phyloP scores from a whole-genome alignment of 2,329 filamentous ascomycete species.

The Ascocoryne sarcoides region DNA sequence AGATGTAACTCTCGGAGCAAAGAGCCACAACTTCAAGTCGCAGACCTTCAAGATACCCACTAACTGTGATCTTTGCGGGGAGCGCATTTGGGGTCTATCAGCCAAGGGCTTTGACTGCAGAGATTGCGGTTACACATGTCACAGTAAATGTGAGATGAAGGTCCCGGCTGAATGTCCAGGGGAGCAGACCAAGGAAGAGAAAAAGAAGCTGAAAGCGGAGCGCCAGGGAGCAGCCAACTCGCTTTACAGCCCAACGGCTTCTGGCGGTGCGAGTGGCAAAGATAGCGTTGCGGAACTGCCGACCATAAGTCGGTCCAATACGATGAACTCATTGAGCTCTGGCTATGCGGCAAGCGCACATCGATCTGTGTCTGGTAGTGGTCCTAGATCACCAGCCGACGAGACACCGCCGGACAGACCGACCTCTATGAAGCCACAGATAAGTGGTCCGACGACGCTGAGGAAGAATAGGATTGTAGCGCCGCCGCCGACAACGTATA shows the following conservation, averaged over 20 bases:
- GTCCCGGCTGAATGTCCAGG: slow-evolving; percentile 93
- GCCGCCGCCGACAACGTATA: slow-evolving; percentile 75
- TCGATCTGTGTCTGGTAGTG: slow-evolving; percentile 60
- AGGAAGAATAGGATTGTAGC: slow-evolving; percentile 70
- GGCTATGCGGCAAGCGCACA: slow-evolving; percentile 75
- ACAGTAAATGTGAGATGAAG: slow-evolving; percentile 99
- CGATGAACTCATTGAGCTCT: slow-evolving; percentile 83
- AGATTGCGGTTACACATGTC: slow-evolving; percentile 95
- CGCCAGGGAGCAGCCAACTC: slow-evolving; percentile 68
- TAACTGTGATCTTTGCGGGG: slow-evolving; percentile 93
- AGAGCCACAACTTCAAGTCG: slow-evolving; percentile 96
- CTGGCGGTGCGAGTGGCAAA: slow-evolving; percentile 22
- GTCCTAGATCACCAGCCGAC: slow-evolving; percentile 40
- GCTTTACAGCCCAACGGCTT: slow-evolving; percentile 16
- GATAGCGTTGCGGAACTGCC: slow-evolving; percentile 54
- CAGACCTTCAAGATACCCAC: slow-evolving; percentile 99
- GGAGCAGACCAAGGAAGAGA: slow-evolving; percentile 87
- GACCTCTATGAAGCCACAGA: slow-evolving; percentile 17
- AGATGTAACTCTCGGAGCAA: slow-evolving; percentile 83
- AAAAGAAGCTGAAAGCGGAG: slow-evolving; percentile 83
- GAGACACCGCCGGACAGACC: slow-evolving; percentile 36
- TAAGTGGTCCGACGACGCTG: slow-evolving; percentile 16
- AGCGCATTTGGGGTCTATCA: slow-evolving; percentile 92
- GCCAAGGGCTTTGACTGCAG: slow-evolving; percentile 95
- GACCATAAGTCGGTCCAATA: slow-evolving; percentile 65